A percentile compares a stretch with the other conserved stretches of the same genome.
phyloP scores from a whole-genome alignment of 2,329 filamentous ascomycete genomes.

The Botrytis sinoallii region DNA sequence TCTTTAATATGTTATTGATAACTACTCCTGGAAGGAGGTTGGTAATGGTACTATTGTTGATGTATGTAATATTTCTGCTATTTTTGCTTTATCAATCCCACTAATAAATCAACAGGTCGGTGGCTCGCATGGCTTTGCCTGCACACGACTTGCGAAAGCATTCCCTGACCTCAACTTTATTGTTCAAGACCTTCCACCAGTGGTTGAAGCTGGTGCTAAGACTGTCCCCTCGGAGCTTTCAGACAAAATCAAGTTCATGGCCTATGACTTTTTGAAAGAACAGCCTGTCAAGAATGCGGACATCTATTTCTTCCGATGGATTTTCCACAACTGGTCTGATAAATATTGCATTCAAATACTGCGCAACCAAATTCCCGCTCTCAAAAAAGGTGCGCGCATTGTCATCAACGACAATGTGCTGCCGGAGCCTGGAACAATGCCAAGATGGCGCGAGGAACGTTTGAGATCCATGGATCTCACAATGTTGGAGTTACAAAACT shows the following conservation, averaged over 20 bases:
- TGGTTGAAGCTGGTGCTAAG: slow-evolving; percentile 22
- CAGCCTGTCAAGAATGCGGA: slow-evolving; percentile 36
- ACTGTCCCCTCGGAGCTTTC: slow-evolving; percentile 21
- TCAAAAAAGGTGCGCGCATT: slow-evolving; percentile 43
- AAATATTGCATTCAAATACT: slow-evolving; percentile 40
- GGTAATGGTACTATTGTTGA: slow-evolving; percentile 22
- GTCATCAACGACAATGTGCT: slow-evolving; percentile 20
- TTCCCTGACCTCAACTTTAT: slow-evolving; percentile 33
- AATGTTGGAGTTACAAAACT: slow-evolving; percentile 35
- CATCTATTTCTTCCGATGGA: slow-evolving; percentile 46
- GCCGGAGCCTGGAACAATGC: slow-evolving; percentile 7
- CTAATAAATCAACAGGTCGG: slow-evolving; percentile 25
- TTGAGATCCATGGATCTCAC: slow-evolving; percentile 34
- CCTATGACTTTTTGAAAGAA: slow-evolving; percentile 44
- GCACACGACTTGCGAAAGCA: slow-evolving; percentile 26
- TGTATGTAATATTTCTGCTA: background rate
- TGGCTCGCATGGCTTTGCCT: slow-evolving; percentile 31
- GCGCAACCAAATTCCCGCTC: slow-evolving; percentile 40
- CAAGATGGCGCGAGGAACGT: slow-evolving; percentile 9
- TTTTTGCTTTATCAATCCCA: background rate
- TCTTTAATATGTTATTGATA: slow-evolving; percentile 8
- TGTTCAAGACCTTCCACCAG: slow-evolving; percentile 41
- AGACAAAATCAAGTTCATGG: slow-evolving; percentile 34
- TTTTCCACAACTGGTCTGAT: slow-evolving; percentile 49
- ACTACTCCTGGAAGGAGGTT: slow-evolving; percentile 22